Percentiles rank a stretch among this genome's conserved stretches.
Evolutionary conservation across 2,329 filamentous ascomycete genomes (phyloP).

Genomic region (Thelonectria blattea): DNA sequence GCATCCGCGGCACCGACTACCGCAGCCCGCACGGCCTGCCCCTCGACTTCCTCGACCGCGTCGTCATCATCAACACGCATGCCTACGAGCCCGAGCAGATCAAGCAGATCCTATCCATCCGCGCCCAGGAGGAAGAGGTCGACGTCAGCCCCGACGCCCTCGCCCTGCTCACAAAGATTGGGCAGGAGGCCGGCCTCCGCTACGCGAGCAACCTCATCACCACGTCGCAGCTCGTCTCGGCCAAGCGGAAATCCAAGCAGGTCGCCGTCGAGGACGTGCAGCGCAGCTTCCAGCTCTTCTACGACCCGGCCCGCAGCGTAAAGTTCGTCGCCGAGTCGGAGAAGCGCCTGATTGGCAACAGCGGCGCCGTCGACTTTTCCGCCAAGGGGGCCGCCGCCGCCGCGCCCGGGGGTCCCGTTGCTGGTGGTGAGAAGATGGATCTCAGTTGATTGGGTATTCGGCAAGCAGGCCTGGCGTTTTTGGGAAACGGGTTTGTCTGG

Average conservation of each 20-base stretch:
- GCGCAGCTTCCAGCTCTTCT: slow-evolving; percentile 92
- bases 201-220: slow-evolving; percentile 99
- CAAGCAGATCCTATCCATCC: slow-evolving; percentile 88
- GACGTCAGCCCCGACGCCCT: slow-evolving; percentile 89
- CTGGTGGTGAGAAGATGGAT: slow-evolving; percentile 56
- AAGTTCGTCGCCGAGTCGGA: slow-evolving; percentile 91
- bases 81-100: slow-evolving; percentile 84
- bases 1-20: slow-evolving; percentile 93
- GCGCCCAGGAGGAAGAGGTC: slow-evolving; percentile 94
- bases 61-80: slow-evolving; percentile 95
- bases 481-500: slow-evolving; percentile 30
- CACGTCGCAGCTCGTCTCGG: slow-evolving; percentile 84
- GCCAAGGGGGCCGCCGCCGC: slow-evolving; percentile 55
- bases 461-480: slow-evolving; percentile 41
- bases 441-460: slow-evolving; percentile 46
- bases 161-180: slow-evolving; percentile 93
- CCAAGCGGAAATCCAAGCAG: slow-evolving; percentile 84
- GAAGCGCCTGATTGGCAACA: slow-evolving; percentile 89
- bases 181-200: slow-evolving; percentile 85
- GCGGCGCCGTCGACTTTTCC: slow-evolving; percentile 77
- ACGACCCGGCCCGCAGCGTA: slow-evolving; percentile 85
- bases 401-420: slow-evolving; percentile 41
- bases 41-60: slow-evolving; percentile 92
- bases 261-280: slow-evolving; percentile 89
- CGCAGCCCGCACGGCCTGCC: slow-evolving; percentile 91